A percentile compares a stretch with the other conserved stretches of the same genome.
These are phyloP conservation scores for Stenogyne calaminthoides DNA, from an alignment of 305 asterid species.

Conservation along the genomic window DNA sequence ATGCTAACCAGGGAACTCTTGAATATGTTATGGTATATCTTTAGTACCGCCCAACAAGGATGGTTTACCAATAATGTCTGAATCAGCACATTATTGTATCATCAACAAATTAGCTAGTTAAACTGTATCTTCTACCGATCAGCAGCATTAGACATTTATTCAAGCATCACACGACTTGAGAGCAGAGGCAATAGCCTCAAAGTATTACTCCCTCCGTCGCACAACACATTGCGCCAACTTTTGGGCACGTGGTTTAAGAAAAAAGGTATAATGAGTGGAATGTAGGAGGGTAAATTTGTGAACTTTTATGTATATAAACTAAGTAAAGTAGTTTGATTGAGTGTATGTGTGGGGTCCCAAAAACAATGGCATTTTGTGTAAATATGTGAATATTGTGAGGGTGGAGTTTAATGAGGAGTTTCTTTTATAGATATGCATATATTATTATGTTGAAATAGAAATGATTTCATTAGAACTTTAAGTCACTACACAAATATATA, in stretches of 20 bases:
- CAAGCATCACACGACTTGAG: conserved; percentile 8
- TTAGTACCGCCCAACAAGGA: not conserved
- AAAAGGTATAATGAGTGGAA: too few relatives aligned
- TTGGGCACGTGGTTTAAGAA: too few relatives aligned
- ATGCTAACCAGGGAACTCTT: not conserved
- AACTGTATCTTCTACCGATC: not conserved
- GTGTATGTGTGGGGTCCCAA: too few relatives aligned
- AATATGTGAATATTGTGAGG: too few relatives aligned
- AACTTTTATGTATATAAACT: too few relatives aligned
- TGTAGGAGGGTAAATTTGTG: too few relatives aligned
- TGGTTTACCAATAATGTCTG: not conserved
- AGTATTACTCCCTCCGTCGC: too few relatives aligned
- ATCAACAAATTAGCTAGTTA: conserved; percentile 16
- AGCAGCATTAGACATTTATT: conserved; percentile 11
- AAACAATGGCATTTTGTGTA: too few relatives aligned
- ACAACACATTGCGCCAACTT: too few relatives aligned
- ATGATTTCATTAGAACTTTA: not conserved
- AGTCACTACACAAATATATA: conserved; percentile 10
- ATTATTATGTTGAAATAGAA: conserved; percentile 10
- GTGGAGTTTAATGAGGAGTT: too few relatives aligned
- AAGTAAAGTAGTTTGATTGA: too few relatives aligned
- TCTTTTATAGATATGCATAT: too few relatives aligned
- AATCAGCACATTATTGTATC: not conserved
- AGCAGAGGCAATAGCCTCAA: not conserved
- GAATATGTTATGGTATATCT: conserved; percentile 5